Percentiles rank a stretch among this genome's conserved stretches.
phyloP scores from a whole-genome alignment of 371 early-diverging fungal species.

The Capillidium heterosporum region DNA sequence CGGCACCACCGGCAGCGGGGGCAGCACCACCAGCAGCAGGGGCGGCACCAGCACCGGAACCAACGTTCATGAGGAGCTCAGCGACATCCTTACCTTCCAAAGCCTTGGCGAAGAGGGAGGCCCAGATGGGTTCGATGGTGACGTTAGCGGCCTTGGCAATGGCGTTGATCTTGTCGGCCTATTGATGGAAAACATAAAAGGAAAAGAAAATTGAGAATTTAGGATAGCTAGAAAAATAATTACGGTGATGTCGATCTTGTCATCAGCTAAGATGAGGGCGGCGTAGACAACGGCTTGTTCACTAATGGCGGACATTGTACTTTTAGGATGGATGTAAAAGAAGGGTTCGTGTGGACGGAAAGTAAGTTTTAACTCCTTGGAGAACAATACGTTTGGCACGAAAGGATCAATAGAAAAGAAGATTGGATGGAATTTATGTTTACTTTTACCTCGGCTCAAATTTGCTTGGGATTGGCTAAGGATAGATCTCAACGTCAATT shows the following conservation, averaged over 20 bases:
- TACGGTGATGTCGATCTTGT: conserved; percentile 88
- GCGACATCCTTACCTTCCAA: conserved; percentile 83
- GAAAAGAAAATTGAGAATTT: conserved; percentile 5
- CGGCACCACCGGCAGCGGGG: conserved; percentile 26
- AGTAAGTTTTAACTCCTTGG: conserved; percentile 6
- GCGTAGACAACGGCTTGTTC: conserved; percentile 93
- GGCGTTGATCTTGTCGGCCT: conserved; percentile 90
- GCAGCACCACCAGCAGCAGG: conserved; percentile 42
- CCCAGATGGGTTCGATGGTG: conserved; percentile 90
- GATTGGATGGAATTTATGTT: too few relatives aligned
- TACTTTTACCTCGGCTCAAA: too few relatives aligned
- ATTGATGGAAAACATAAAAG: conserved; percentile 7
- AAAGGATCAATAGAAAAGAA: not conserved
- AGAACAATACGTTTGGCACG: conserved; percentile 6
- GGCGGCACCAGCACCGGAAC: conserved; percentile 40
- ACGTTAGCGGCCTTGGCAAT: conserved; percentile 84
- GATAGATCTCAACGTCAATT: too few relatives aligned
- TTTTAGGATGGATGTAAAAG: not conserved
- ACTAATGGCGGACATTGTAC: conserved; percentile 17
- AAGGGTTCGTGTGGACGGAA: conserved; percentile 1
- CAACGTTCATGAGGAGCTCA: conserved; percentile 83
- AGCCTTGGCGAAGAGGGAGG: conserved; percentile 92
- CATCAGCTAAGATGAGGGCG: conserved; percentile 94
- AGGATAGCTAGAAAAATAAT: conserved; percentile 16
- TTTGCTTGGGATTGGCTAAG: too few relatives aligned